Conservation (phyloP, 208 protist genomes). For the Sergeia podlipaevii region DNA sequence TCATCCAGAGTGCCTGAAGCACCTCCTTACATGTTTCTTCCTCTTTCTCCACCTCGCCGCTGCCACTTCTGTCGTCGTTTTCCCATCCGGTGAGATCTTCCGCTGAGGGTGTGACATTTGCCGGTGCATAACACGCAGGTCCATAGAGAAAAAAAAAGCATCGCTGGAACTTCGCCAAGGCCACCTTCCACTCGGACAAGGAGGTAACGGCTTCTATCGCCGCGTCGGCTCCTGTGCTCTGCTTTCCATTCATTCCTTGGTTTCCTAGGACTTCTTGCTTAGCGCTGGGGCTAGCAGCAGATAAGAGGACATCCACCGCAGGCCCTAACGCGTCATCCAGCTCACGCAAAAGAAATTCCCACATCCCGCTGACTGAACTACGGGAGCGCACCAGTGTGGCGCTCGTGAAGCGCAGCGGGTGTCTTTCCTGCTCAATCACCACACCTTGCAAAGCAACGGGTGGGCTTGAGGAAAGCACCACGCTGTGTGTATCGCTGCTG, state of each 20-base stretch:
- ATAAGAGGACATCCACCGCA: neutral
- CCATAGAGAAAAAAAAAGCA: constrained; percentile 67
- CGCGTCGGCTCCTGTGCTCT: neutral
- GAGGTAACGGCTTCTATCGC: constrained; percentile 14
- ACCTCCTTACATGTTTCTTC: constrained; percentile 1
- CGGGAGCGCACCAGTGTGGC: constrained; percentile 34
- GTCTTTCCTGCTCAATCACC: constrained; percentile 19
- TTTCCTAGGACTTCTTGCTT: neutral
- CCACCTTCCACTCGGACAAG: constrained; percentile 27
- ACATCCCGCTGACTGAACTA: constrained; percentile 42
- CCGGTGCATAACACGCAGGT: constrained; percentile 9
- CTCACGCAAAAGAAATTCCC: constrained; percentile 56
- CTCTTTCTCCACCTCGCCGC: neutral
- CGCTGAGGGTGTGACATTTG: neutral
- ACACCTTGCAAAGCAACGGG: constrained; percentile 38
- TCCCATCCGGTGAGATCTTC: neutral
- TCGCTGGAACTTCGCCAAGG: constrained; percentile 40
- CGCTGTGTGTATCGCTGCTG: constrained; percentile 14
- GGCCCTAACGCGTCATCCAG: constrained; percentile 32
- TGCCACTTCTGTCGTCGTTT: neutral
- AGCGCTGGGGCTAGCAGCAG: neutral
- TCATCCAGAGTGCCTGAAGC: constrained; percentile 38
- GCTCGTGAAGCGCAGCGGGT: constrained; percentile 26
- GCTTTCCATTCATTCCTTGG: neutral
- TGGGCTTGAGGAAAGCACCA: constrained; percentile 16